Percentiles rank a stretch among this genome's conserved stretches.
These are phyloP conservation scores for Debaryomycetaceae sp. DNA, from an alignment of 1,139 yeast species.

Conservation along the genomic window DNA sequence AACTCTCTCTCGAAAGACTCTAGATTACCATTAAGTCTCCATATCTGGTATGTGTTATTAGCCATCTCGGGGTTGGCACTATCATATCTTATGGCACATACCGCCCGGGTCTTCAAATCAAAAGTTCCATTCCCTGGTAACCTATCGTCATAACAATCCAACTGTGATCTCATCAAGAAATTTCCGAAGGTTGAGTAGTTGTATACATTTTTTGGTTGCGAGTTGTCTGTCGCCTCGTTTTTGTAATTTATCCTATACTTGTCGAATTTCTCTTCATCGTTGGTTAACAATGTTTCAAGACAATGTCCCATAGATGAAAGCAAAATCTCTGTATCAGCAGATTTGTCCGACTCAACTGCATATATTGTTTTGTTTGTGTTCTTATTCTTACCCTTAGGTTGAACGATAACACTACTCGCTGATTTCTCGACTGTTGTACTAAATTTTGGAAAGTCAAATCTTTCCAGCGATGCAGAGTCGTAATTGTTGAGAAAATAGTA, in stretches of 20 bases:
- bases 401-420: conserved; percentile 43
- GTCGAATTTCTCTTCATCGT: conserved; percentile 47
- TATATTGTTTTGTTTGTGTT: conserved; percentile 34
- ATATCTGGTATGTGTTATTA: conserved; percentile 63
- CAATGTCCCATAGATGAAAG: conserved; percentile 79
- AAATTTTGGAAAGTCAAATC: conserved; percentile 38
- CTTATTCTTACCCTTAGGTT: conserved; percentile 29
- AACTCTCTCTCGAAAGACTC: conserved; percentile 82
- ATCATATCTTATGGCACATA: conserved; percentile 79
- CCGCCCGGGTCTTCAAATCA: conserved; percentile 91
- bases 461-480: conserved; percentile 12
- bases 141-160: conserved; percentile 74
- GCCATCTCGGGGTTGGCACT: conserved; percentile 55
- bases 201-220: conserved; percentile 36
- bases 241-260: conserved; percentile 19
- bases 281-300: conserved; percentile 70
- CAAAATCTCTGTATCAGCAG: conserved; percentile 65
- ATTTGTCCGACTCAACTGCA: conserved; percentile 70
- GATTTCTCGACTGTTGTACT: conserved; percentile 23
- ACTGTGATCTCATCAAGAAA: conserved; percentile 83
- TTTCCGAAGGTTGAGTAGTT: conserved; percentile 70
- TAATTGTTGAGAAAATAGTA: conserved; percentile 68
- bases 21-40: conserved; percentile 55
- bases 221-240: conserved; percentile 13
- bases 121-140: conserved; percentile 91